Evolutionary conservation across 257 asterid species (phyloP).

Genomic region (Nicotiana noctiflora): DNA sequence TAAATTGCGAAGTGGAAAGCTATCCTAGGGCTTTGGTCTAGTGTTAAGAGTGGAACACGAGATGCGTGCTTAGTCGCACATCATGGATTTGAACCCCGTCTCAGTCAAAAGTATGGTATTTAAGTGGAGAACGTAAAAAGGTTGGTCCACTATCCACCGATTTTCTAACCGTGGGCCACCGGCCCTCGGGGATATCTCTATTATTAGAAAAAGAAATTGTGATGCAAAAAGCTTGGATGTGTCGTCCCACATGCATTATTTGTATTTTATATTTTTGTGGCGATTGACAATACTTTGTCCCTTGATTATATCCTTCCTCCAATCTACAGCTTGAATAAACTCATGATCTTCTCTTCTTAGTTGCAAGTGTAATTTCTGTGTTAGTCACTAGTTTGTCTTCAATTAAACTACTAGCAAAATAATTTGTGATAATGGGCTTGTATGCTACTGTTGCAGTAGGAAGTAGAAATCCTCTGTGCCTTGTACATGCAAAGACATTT

Average conservation of each 20-base stretch:
- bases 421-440: conserved; percentile 12
- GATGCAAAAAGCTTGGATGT: background rate
- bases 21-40: no score
- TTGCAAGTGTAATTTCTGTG: background rate
- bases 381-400: background rate
- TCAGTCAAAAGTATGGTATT: no score
- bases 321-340: background rate
- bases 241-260: background rate
- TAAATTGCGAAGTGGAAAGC: background rate
- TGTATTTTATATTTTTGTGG: background rate
- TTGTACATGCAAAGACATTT: conserved; percentile 32
- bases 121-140: no score
- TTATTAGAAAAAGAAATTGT: background rate
- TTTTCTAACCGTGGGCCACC: no score
- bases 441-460: conserved; percentile 20
- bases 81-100: no score
- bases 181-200: no score
- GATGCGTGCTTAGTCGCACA: no score
- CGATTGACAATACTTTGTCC: background rate
- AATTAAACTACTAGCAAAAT: background rate
- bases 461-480: conserved; percentile 22
- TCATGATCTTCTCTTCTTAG: background rate
- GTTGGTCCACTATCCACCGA: no score
- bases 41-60: no score
- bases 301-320: background rate